Conservation (phyloP, 257 asterid genomes). For the Haberlea rhodopensis region DNA sequence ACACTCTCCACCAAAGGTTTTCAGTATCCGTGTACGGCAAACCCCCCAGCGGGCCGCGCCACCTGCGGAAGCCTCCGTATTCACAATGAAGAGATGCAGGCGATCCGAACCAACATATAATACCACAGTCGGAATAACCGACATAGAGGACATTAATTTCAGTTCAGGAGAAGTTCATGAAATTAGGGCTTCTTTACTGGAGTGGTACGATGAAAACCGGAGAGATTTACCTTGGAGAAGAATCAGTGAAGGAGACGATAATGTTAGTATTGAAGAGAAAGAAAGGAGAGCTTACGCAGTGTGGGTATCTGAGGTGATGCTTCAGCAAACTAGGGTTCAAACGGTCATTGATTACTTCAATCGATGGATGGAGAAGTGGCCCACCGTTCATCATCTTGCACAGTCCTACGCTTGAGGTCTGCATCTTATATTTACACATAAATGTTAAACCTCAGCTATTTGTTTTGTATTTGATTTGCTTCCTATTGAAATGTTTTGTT, state of each 20-base stretch:
- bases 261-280: constrained; percentile 34
- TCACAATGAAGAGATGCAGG: constrained; percentile 50
- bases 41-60: constrained; percentile 28
- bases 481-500: not conserved
- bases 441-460: constrained; percentile 14
- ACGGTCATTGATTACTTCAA: constrained; percentile 83
- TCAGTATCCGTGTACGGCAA: constrained; percentile 5
- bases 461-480: not conserved
- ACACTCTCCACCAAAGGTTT: constrained; percentile 18
- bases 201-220: constrained; percentile 72
- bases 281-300: constrained; percentile 79
- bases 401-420: constrained; percentile 83
- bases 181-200: constrained; percentile 72
- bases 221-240: constrained; percentile 96
- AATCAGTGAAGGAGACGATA: constrained; percentile 36
- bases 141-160: constrained; percentile 79
- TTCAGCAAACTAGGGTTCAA: constrained; percentile 97
- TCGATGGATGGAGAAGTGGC: constrained; percentile 96
- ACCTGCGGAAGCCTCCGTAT: constrained; percentile 29
- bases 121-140: constrained; percentile 30
- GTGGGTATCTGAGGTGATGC: constrained; percentile 99
- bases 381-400: constrained; percentile 73
- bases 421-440: not conserved
- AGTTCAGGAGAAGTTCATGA: constrained; percentile 38
- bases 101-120: constrained; percentile 22